Conservation (phyloP, 1,284 basidiomycete species). For the Thecaphora thlaspeos region DNA sequence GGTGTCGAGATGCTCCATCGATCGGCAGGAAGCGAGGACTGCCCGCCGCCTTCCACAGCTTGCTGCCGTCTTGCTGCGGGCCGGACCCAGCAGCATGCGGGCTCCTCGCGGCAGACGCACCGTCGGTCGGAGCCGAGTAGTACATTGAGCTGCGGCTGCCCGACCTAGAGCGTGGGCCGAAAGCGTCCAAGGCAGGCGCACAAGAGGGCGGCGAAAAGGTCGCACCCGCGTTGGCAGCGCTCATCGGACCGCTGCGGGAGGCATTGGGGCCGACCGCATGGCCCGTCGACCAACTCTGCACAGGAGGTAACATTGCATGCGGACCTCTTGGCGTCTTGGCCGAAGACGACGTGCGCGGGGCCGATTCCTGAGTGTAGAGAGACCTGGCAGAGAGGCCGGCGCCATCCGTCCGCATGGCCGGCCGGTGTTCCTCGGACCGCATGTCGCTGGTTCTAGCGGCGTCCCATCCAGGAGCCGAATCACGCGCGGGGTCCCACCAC, state of each 20-base stretch:
- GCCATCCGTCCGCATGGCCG: not conserved
- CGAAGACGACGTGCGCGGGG: not conserved
- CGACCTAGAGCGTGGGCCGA: not conserved
- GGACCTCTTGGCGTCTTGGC: not conserved
- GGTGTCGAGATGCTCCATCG: too few species aligned
- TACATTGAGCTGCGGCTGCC: not conserved
- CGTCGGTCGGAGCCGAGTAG: not conserved
- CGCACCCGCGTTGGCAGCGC: too few species aligned
- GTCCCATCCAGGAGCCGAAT: not conserved
- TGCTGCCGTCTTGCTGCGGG: not conserved
- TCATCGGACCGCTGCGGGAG: not conserved
- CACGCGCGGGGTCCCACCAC: not conserved
- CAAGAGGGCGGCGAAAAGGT: not conserved
- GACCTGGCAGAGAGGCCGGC: not conserved
- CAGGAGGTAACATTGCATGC: not conserved
- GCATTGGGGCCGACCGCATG: not conserved
- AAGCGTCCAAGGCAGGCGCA: not conserved
- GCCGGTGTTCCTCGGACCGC: not conserved
- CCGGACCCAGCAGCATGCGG: too few species aligned
- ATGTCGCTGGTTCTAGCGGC: not conserved
- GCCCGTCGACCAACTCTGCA: not conserved
- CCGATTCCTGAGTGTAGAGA: not conserved
- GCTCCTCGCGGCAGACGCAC: not conserved
- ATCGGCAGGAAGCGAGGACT: too few species aligned
- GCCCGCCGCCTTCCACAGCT: too few species aligned